These are phyloP conservation scores for Inonotus hispidus DNA, from an alignment of 1,284 basidiomycete genomes.

Conservation along the genomic window DNA sequence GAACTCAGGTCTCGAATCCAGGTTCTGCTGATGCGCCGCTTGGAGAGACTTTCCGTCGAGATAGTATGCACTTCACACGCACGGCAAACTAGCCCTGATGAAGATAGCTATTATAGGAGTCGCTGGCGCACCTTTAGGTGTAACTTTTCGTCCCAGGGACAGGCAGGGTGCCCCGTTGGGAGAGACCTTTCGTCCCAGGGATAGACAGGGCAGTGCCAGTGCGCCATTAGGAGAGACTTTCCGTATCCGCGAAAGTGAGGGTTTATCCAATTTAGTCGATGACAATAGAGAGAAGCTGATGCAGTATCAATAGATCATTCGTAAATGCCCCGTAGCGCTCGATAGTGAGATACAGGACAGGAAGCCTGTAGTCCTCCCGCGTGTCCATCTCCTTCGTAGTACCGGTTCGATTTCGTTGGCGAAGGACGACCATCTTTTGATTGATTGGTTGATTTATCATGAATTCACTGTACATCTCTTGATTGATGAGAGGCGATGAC, in stretches of 20 bases:
- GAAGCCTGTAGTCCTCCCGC: neutral
- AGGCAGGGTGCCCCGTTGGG: constrained; percentile 5
- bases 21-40: constrained; percentile 6
- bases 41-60: constrained; percentile 13
- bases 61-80: neutral
- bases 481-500: neutral
- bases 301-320: neutral
- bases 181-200: constrained; percentile 8
- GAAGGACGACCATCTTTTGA: neutral
- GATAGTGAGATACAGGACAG: neutral
- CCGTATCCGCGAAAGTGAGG: neutral
- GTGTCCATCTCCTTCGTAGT: neutral
- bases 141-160: constrained; percentile 11
- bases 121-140: constrained; percentile 9
- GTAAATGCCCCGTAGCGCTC: neutral
- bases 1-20: neutral
- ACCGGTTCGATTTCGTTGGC: neutral
- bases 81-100: neutral
- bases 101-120: neutral
- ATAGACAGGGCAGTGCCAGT: neutral
- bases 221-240: constrained; percentile 14
- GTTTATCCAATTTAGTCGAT: neutral
- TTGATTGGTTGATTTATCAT: neutral
- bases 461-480: neutral
- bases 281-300: neutral